phyloP scores from a whole-genome alignment of 352 stramenopile genomes.

The Lagenidium sp. region DNA sequence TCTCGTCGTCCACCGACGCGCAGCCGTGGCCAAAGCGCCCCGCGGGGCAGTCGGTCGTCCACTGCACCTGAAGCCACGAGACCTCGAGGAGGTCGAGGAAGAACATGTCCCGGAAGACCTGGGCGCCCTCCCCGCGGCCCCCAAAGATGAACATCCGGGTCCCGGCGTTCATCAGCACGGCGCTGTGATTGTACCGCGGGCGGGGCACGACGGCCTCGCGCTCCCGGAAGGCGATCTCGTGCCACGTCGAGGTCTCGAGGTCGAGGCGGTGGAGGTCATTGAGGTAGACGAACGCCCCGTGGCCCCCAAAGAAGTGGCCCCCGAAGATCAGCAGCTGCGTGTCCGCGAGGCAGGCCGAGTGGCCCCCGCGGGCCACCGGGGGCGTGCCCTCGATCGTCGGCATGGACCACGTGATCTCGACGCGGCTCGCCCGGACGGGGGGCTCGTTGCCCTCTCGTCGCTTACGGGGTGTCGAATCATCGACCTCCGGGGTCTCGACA shows the following conservation, averaged over 20 bases:
- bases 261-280: constrained; percentile 88
- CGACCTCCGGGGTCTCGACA: neutral
- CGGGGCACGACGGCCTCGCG: constrained; percentile 34
- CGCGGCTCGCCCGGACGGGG: constrained; percentile 20
- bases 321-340: constrained; percentile 85
- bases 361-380: constrained; percentile 51
- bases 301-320: constrained; percentile 81
- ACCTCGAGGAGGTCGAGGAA: constrained; percentile 82
- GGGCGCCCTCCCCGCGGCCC: constrained; percentile 29
- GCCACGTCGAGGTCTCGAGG: constrained; percentile 68
- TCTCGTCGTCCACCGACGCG: constrained; percentile 49
- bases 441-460: neutral
- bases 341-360: constrained; percentile 64
- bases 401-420: constrained; percentile 54
- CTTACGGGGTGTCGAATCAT: constrained; percentile 5
- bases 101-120: constrained; percentile 80
- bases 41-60: constrained; percentile 69
- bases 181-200: constrained; percentile 84
- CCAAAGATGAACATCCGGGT: constrained; percentile 78
- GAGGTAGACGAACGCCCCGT: constrained; percentile 82
- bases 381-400: constrained; percentile 41
- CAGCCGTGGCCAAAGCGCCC: constrained; percentile 65
- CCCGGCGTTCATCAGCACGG: constrained; percentile 49
- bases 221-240: constrained; percentile 46
- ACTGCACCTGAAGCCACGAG: constrained; percentile 81